Percentiles rank a stretch among this genome's conserved stretches.
These are phyloP conservation scores for Trichoderma lentiforme DNA, from an alignment of 2,329 filamentous ascomycete genomes.

Conservation along the genomic window DNA sequence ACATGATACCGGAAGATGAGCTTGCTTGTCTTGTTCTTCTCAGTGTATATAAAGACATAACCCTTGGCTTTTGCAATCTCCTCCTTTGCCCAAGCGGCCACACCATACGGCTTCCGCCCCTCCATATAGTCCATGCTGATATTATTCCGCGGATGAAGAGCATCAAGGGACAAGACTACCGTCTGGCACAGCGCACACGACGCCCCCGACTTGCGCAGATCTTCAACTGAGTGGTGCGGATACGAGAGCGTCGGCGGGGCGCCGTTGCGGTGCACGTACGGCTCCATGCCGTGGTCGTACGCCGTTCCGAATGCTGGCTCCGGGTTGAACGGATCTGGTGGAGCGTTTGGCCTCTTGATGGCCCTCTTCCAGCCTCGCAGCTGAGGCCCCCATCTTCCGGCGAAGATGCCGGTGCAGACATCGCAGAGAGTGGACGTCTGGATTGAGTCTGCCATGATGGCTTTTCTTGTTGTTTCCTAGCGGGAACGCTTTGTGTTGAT, in stretches of 20 bases:
- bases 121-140: neutral
- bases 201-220: neutral
- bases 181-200: constrained; percentile 3
- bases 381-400: neutral
- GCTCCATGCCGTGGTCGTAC: constrained; percentile 8
- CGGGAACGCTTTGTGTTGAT: neutral
- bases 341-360: neutral
- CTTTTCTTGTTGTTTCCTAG: neutral
- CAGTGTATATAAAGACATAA: neutral
- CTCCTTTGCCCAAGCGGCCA: neutral
- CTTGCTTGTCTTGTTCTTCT: neutral
- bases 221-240: neutral
- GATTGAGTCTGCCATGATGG: neutral
- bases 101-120: constrained; percentile 5
- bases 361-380: neutral
- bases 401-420: neutral
- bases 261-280: neutral
- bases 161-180: constrained; percentile 4
- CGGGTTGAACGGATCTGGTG: neutral
- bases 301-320: neutral
- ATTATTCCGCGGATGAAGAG: neutral
- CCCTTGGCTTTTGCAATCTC: neutral
- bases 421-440: neutral
- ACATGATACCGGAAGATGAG: constrained; percentile 1
- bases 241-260: constrained; percentile 4